Percentiles rank a stretch among this genome's conserved stretches.
Evolutionary conservation across 371 early-diverging fungal genomes (phyloP).

Genomic region (Mucor circinelloides): DNA sequence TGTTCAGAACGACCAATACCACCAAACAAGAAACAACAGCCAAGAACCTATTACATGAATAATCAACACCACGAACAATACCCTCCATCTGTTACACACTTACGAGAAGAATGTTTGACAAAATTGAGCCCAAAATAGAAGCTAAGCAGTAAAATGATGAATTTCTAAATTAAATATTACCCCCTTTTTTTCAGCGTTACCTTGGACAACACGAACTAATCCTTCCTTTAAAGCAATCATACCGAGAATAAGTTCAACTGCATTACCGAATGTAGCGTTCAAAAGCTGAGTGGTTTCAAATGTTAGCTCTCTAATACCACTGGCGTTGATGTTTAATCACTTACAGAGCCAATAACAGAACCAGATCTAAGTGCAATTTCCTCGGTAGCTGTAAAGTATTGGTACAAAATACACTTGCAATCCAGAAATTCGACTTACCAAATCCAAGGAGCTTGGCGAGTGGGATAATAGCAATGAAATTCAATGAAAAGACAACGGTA

Average conservation of each 20-base stretch:
- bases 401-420: not conserved
- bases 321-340: not conserved
- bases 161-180: not conserved
- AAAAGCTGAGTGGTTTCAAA: slow-evolving; percentile 21
- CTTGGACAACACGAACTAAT: slow-evolving; percentile 82
- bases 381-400: slow-evolving; percentile 38
- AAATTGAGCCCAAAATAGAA: slow-evolving; percentile 83
- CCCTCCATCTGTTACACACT: not conserved
- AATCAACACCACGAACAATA: not conserved
- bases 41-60: slow-evolving; percentile 46
- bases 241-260: slow-evolving; percentile 86
- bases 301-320: not conserved
- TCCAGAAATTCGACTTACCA: slow-evolving; percentile 22
- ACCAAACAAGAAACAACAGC: slow-evolving; percentile 82
- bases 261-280: slow-evolving; percentile 66
- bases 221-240: slow-evolving; percentile 83
- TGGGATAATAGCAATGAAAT: slow-evolving; percentile 93
- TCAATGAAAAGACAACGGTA: slow-evolving; percentile 73
- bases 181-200: slow-evolving; percentile 14
- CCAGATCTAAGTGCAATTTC: slow-evolving; percentile 35
- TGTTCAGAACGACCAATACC: slow-evolving; percentile 72
- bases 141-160: slow-evolving; percentile 36
- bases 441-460: slow-evolving; percentile 74
- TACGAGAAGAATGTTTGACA: slow-evolving; percentile 81
- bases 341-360: slow-evolving; percentile 41